Conservation (phyloP, 164 flowering plant genomes). For the Kalanchoe fedtschenkoi region DNA sequence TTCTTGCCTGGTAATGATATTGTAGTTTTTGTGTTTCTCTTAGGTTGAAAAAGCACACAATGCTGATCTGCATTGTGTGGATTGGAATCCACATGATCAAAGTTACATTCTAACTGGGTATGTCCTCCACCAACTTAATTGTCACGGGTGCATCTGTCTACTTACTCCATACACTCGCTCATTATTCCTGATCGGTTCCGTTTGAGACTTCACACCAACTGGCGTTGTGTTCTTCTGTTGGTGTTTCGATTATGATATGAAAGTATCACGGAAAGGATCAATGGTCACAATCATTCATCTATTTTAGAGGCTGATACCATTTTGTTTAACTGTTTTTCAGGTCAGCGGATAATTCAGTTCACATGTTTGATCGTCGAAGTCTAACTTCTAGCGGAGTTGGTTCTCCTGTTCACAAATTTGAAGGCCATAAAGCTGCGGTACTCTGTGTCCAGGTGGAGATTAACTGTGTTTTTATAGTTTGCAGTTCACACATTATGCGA, state of each 20-base stretch:
- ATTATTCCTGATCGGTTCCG: not conserved
- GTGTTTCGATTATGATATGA: not conserved
- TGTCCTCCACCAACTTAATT: not conserved
- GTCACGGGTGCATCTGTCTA: no score
- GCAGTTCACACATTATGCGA: not conserved
- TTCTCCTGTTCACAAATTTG: slow-evolving; percentile 67
- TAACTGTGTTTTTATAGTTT: not conserved
- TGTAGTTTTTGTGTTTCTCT: slow-evolving; percentile 9
- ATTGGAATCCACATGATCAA: slow-evolving; percentile 88
- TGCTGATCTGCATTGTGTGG: slow-evolving; percentile 97
- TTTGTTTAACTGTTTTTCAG: slow-evolving; percentile 28
- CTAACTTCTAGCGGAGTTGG: slow-evolving; percentile 70
- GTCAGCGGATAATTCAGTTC: slow-evolving; percentile 92
- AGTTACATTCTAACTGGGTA: slow-evolving; percentile 95
- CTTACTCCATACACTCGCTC: not conserved
- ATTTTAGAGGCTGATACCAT: not conserved
- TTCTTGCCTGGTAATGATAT: not conserved
- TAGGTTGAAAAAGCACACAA: slow-evolving; percentile 95
- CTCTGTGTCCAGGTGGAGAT: slow-evolving; percentile 72
- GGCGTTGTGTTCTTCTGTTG: not conserved
- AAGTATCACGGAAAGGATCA: not conserved
- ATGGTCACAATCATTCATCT: not conserved
- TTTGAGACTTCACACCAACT: not conserved
- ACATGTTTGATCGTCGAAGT: slow-evolving; percentile 88
- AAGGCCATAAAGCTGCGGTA: slow-evolving; percentile 82